Percentiles rank a stretch among this genome's conserved stretches.
phyloP scores from a whole-genome alignment of 805 yeast genomes.

The Saccharomyces jurei region DNA sequence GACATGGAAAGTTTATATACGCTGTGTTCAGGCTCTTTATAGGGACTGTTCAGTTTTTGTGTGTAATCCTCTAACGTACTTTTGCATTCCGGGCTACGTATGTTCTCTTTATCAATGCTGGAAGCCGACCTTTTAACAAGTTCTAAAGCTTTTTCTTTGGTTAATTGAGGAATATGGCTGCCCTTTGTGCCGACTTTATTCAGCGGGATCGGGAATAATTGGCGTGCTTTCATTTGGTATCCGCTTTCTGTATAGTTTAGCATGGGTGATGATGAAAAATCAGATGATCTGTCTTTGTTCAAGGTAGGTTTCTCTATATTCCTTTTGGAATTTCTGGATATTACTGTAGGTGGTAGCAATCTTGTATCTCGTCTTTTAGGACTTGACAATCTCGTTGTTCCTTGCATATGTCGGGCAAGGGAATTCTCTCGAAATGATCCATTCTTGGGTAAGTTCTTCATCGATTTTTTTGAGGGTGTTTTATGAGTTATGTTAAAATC shows the following conservation, averaged over 20 bases:
- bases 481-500: not conserved
- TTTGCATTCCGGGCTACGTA: not conserved
- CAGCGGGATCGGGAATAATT: constrained; percentile 17
- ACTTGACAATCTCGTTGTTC: constrained; percentile 2
- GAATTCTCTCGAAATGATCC: not conserved
- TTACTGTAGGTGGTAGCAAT: constrained; percentile 12
- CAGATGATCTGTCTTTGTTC: constrained; percentile 8
- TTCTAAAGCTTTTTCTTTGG: constrained; percentile 3
- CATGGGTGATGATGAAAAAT: constrained; percentile 8
- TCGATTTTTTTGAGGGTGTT: not conserved
- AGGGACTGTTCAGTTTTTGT: constrained; percentile 19
- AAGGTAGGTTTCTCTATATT: constrained; percentile 9
- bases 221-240: constrained; percentile 2
- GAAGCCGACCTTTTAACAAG: not conserved
- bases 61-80: not conserved
- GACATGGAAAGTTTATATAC: constrained; percentile 25
- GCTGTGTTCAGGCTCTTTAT: constrained; percentile 24
- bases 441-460: not conserved
- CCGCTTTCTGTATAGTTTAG: not conserved
- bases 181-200: constrained; percentile 13
- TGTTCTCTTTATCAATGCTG: not conserved
- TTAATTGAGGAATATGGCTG: constrained; percentile 17
- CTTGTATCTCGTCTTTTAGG: constrained; percentile 9
- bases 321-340: constrained; percentile 6
- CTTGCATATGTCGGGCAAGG: not conserved